Evolutionary conservation across 2,329 filamentous ascomycete species (phyloP).

Genomic region (Pseudogymnoascus sp.): DNA sequence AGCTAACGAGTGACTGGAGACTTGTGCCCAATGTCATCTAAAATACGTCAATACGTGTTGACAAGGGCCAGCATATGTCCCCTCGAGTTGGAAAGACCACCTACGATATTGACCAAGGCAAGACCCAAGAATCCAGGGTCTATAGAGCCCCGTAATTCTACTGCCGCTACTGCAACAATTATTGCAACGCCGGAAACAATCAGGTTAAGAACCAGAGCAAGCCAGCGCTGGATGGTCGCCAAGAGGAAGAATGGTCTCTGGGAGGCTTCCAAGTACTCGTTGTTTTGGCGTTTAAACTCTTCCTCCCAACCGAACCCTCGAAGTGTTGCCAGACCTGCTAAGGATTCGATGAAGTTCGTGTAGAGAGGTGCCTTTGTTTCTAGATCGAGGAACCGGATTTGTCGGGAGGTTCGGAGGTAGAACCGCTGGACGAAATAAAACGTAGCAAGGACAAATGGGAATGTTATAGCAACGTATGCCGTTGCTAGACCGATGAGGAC

Average conservation of each 20-base stretch:
- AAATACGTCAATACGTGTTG: not conserved
- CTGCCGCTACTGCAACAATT: slow-evolving; percentile 25
- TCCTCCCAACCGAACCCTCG: slow-evolving; percentile 38
- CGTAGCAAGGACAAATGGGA: slow-evolving; percentile 20
- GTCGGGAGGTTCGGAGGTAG: slow-evolving; percentile 41
- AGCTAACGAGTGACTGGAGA: slow-evolving; percentile 36
- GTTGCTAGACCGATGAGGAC: slow-evolving; percentile 32
- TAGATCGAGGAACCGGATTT: slow-evolving; percentile 42
- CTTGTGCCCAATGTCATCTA: slow-evolving; percentile 18
- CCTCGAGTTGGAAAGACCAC: not conserved
- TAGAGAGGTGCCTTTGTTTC: slow-evolving; percentile 39
- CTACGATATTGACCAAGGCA: slow-evolving; percentile 41
- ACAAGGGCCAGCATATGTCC: not conserved
- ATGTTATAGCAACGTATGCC: slow-evolving; percentile 13
- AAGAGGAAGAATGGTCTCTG: slow-evolving; percentile 40
- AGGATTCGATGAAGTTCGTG: slow-evolving; percentile 40
- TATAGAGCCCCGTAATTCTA: slow-evolving; percentile 12
- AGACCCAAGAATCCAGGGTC: slow-evolving; percentile 12
- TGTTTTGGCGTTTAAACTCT: slow-evolving; percentile 11
- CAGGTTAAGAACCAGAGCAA: slow-evolving; percentile 36
- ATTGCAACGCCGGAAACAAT: slow-evolving; percentile 31
- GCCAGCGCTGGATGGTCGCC: slow-evolving; percentile 38
- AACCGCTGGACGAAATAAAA: slow-evolving; percentile 31
- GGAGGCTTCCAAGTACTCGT: slow-evolving; percentile 30
- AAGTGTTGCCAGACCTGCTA: slow-evolving; percentile 38